These are phyloP conservation scores for Chimonanthus salicifolius DNA, from an alignment of 164 flowering plant genomes.

Conservation along the genomic window DNA sequence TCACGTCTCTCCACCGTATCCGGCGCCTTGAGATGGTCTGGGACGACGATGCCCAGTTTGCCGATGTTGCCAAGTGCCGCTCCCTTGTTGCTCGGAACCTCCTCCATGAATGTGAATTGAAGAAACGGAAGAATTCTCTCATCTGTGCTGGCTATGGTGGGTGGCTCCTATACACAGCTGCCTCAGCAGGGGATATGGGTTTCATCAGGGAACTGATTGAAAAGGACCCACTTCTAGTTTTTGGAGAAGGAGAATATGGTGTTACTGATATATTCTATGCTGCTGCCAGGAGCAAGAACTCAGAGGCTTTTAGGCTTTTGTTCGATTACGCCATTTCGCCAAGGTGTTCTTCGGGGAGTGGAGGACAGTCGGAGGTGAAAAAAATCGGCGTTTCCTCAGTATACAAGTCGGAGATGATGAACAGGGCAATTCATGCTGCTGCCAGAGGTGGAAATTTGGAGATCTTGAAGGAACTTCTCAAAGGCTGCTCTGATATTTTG, in stretches of 20 bases:
- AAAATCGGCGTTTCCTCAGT: conserved; percentile 19
- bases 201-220: conserved; percentile 57
- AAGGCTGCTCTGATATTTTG: conserved; percentile 43
- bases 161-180: conserved; percentile 95
- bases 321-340: conserved; percentile 38
- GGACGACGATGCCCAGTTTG: conserved; percentile 65
- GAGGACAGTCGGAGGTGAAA: conserved; percentile 23
- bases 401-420: conserved; percentile 64
- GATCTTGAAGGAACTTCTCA: conserved; percentile 57
- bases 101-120: conserved; percentile 44
- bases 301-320: conserved; percentile 66
- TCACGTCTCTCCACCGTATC: conserved; percentile 78
- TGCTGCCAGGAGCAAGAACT: conserved; percentile 74
- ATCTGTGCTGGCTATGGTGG: conserved; percentile 89
- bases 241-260: conserved; percentile 92
- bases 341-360: conserved; percentile 15
- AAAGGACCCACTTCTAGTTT: conserved; percentile 62
- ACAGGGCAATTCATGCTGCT: conserved; percentile 78
- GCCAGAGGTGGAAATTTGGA: conserved; percentile 89
- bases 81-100: conserved; percentile 55
- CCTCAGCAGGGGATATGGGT: conserved; percentile 76
- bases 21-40: conserved; percentile 91
- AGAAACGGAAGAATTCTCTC: conserved; percentile 40
- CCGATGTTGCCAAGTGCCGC: conserved; percentile 56
- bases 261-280: conserved; percentile 81